Evolutionary conservation across 495 filamentous ascomycete genomes (phyloP), one percentile per base, ranked within the genome.

Genomic region (Talaromyces wortmannii): DNA sequence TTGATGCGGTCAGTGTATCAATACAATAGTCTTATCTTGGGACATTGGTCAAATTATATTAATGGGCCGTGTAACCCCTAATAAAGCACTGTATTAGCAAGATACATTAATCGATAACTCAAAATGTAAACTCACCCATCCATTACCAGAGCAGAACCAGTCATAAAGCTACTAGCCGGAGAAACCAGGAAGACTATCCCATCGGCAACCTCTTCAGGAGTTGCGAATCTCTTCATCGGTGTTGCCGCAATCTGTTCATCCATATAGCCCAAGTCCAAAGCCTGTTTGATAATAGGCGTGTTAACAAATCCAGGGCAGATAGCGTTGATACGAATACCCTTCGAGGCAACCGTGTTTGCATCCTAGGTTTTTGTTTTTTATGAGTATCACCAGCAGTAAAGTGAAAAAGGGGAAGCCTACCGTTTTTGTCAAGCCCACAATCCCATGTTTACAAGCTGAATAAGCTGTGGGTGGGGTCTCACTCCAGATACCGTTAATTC

Each of bases 181-280:
- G 66, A 75, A 13, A 77, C 81, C 7, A 91, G 76, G 66, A 90
- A 91, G 15, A 79, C 56, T 23, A 81, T 84, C 31, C 84, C 85
- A 53, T 87, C 81, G 18, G 87, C 86, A 49, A 91, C 77, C 58
- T 91, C 87, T 5, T 81, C 75, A n/a, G 70, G 57, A 5, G 69
- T 67, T 15, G 84, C 87, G 54, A 85, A 71, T 2, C 86, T 78
- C 7, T 67, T 62, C n/a, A 80, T 52, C 12, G 87, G 86, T 23
- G 85, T 85, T 29, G 59, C 55, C 47, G 64, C 55, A 7, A 65
- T 49, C 32, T 62, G 1, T 56, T 13, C 30, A 61, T 7, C 1
- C 36, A 18, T 13, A 56, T 50, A 8, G 11, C 31, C 23, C 23
- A 23, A 23, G 23, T 23, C 48, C 48, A 17, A 52, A 44, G 12